These are phyloP conservation scores for Suillus paluster DNA, from an alignment of 768 basidiomycete species.

Conservation along the genomic window DNA sequence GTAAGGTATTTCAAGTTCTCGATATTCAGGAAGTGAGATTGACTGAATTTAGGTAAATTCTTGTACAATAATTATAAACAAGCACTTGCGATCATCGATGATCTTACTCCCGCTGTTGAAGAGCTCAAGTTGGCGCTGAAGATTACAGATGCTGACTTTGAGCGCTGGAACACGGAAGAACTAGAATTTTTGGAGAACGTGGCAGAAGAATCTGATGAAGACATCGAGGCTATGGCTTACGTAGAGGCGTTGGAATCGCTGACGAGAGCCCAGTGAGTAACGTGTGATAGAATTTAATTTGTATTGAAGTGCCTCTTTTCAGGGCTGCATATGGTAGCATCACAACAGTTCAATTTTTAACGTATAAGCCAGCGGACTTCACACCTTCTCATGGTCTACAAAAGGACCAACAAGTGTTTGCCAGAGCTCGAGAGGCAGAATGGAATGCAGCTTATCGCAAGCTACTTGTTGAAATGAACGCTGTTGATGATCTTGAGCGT, in stretches of 20 bases:
- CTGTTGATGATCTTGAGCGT: slow-evolving; percentile 18
- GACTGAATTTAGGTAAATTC: slow-evolving; percentile 8
- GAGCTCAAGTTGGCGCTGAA: not conserved
- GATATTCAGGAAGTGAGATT: no score
- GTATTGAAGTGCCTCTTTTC: not conserved
- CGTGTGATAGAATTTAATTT: no score
- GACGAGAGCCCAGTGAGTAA: not conserved
- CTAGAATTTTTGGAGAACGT: not conserved
- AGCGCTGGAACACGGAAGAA: slow-evolving; percentile 4
- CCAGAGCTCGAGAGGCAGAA: slow-evolving; percentile 25
- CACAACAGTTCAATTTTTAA: slow-evolving; percentile 15
- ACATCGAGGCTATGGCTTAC: slow-evolving; percentile 22
- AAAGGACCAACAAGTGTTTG: slow-evolving; percentile 16
- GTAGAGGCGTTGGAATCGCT: slow-evolving; percentile 1
- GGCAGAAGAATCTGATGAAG: slow-evolving; percentile 15
- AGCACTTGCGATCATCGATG: slow-evolving; percentile 15
- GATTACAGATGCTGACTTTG: not conserved
- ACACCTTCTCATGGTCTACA: slow-evolving; percentile 16
- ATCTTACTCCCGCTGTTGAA: slow-evolving; percentile 1
- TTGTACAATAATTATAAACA: slow-evolving; percentile 22
- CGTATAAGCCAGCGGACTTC: slow-evolving; percentile 18
- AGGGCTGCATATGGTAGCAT: slow-evolving; percentile 18
- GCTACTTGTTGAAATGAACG: slow-evolving; percentile 11
- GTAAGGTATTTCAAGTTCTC: not conserved
- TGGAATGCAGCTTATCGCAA: slow-evolving; percentile 17